phyloP scores from a whole-genome alignment of 305 asterid genomes.

The Fraxinus paxiana region DNA sequence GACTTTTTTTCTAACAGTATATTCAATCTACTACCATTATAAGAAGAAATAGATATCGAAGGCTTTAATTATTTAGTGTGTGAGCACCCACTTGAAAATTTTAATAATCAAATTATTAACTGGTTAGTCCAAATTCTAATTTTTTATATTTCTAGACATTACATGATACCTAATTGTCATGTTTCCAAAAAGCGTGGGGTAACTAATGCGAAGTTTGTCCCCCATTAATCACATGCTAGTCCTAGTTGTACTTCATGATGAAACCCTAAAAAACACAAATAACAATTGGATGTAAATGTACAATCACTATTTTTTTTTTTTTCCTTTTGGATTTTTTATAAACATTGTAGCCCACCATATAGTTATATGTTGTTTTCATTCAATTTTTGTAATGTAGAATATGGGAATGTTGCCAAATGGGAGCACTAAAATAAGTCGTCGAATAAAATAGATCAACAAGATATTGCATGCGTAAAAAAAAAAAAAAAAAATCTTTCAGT shows the following conservation, averaged over 20 bases:
- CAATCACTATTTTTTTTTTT: background rate
- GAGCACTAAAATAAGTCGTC: background rate
- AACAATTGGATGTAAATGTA: background rate
- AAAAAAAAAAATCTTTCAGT: background rate
- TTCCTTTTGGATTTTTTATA: background rate
- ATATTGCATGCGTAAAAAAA: background rate
- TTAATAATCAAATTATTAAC: background rate
- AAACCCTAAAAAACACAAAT: background rate
- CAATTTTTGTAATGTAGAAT: background rate
- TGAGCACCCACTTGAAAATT: background rate
- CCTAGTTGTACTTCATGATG: background rate
- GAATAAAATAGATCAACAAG: background rate
- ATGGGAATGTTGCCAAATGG: background rate
- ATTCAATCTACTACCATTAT: background rate
- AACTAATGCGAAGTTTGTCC: background rate
- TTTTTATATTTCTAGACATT: background rate
- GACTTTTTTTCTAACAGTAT: background rate
- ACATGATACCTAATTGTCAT: background rate
- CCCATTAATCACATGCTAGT: background rate
- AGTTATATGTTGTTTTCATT: background rate
- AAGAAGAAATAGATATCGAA: background rate
- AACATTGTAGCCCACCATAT: slow-evolving; percentile 2
- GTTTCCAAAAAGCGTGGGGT: slow-evolving; percentile 2
- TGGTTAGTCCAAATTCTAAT: background rate
- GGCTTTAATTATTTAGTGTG: background rate